phyloP scores from a whole-genome alignment of 805 yeast genomes.

The Hanseniaspora clermontiae region DNA sequence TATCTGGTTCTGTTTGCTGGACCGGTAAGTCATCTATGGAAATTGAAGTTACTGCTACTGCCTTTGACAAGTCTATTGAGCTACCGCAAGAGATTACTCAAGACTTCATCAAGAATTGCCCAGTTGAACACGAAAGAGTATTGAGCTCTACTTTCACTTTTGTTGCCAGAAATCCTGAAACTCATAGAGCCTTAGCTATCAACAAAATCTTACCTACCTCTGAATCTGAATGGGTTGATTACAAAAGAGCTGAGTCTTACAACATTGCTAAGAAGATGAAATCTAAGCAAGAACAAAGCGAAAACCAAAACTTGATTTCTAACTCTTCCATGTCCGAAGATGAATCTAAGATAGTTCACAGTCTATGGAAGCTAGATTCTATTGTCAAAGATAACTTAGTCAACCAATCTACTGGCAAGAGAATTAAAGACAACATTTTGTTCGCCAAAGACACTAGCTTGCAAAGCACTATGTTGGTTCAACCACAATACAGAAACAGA shows the following conservation, averaged over 20 bases:
- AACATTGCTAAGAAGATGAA: constrained; percentile 73
- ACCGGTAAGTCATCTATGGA: constrained; percentile 95
- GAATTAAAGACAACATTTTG: constrained; percentile 30
- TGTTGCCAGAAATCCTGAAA: constrained; percentile 87
- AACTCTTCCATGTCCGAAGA: constrained; percentile 62
- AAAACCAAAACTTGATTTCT: constrained; percentile 33
- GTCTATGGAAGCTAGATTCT: constrained; percentile 44
- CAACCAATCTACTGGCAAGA: constrained; percentile 3
- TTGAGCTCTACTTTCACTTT: constrained; percentile 86
- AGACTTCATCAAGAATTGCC: constrained; percentile 34
- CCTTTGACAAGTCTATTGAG: constrained; percentile 41
- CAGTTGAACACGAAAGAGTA: constrained; percentile 42
- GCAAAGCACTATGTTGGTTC: constrained; percentile 76
- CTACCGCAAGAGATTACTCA: constrained; percentile 42
- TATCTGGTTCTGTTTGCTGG: constrained; percentile 89
- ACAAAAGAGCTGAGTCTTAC: constrained; percentile 77
- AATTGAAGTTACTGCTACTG: constrained; percentile 77
- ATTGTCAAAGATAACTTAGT: constrained; percentile 31
- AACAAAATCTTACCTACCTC: constrained; percentile 65
- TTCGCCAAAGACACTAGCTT: constrained; percentile 63
- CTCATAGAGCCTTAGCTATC: constrained; percentile 81
- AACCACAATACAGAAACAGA: constrained; percentile 90
- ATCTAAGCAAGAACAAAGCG: constrained; percentile 40
- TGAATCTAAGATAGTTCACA: constrained; percentile 65
- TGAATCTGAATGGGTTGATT: constrained; percentile 69